Base-by-base conservation (phyloP, 2,329 filamentous ascomycete species). In the Colletotrichum falcatum region DNA sequence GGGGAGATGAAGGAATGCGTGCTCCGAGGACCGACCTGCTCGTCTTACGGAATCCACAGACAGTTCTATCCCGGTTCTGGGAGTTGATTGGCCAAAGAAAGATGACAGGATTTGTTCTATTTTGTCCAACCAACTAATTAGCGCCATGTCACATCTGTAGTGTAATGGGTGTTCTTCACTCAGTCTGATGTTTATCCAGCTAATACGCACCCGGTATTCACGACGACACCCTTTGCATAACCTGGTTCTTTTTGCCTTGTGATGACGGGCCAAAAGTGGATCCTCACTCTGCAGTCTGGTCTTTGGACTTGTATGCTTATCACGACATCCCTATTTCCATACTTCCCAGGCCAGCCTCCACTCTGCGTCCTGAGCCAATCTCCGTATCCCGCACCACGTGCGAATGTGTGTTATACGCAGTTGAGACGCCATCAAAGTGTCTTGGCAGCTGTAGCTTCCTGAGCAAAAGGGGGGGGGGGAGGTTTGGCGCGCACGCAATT, bases 401-500 rank as follows among this genome's bases (percentile, higher is more conserved):
- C 6, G 18, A 12, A 16, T 12, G 11, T 3, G 28, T 37, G 28
- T 26, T n/a, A 5, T 30, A 39, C 9, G 44, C 23, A 1, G 58
- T 37, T 4, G 44, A 49, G 33, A 4, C 26, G n/a, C 44, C 23
- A 12, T 28, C 44, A 33, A 39, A 49, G 1, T 26, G 8, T 8
- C 44, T 49, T 5, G 16, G 1, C 30, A 35, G n/a, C 23, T 4
- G 30, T 18, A n/a, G 14, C 44, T 37, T 61, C 2, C 18, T 18
- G 1, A n/a, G n/a, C n/a, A n/a, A n/a, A n/a, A n/a, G n/a, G n/a
- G n/a, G 71, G 11, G 69, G 61, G 1, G 64, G 51, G 5, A 65
- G 51, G 35, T n/a, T 73, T 63, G 20, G 69, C 62, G 35, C 71
- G 72, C 16, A 68, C 35, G 23, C 71, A 73, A 16, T 54, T 55